Conservation (phyloP, 2,329 filamentous ascomycete genomes). For the Rhynchosporium secalis region DNA sequence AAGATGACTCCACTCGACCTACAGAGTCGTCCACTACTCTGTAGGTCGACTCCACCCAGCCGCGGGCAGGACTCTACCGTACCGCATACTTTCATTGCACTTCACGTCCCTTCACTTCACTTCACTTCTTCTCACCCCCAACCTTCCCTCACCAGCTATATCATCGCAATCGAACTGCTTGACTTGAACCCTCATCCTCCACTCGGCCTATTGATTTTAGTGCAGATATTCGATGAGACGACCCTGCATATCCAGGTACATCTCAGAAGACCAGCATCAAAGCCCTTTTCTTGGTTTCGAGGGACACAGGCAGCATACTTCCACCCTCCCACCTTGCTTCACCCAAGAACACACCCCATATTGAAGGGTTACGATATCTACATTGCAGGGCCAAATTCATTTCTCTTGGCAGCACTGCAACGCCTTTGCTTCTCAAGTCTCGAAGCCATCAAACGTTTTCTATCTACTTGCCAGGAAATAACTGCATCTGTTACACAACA, state of each 20-base stretch:
- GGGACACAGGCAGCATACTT: not conserved
- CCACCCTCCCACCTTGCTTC: not conserved
- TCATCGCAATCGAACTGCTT: not conserved
- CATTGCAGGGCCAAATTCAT: conserved; percentile 4
- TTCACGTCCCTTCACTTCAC: no score
- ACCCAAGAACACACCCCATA: not conserved
- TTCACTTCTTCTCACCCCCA: not conserved
- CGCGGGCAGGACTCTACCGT: conserved; percentile 9
- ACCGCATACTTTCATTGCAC: not conserved
- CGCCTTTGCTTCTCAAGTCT: not conserved
- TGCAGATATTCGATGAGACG: conserved; percentile 8
- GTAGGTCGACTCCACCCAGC: not conserved
- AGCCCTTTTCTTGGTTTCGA: not conserved
- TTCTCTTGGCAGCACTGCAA: not conserved
- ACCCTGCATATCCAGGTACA: not conserved
- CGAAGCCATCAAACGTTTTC: not conserved
- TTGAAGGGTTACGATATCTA: conserved; percentile 6
- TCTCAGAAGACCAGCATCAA: not conserved
- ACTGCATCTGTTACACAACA: not conserved
- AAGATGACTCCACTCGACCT: not conserved
- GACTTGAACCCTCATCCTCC: not conserved
- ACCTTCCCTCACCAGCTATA: not conserved
- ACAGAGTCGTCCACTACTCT: not conserved
- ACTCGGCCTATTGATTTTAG: not conserved
- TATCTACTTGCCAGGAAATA: not conserved